Base-by-base conservation (phyloP, 2,329 filamentous ascomycete species). In the Paramyrothecium roridum region DNA sequence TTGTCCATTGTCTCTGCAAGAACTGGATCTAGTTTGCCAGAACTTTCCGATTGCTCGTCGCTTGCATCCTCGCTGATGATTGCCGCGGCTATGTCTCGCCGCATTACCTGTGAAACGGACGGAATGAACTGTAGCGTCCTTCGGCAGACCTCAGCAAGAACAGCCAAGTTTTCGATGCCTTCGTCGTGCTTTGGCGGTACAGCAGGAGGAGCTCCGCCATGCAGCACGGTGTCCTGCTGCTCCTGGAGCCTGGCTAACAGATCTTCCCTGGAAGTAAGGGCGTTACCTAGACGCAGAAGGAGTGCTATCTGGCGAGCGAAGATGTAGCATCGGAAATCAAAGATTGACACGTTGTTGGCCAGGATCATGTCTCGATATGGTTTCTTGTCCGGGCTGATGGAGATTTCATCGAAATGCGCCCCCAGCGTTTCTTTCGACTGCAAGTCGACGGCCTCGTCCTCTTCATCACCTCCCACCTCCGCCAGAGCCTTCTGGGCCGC, bases 261-360 rank as follows among this genome's bases (percentile, higher is more conserved):
- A 63, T 88, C 85, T 61, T 87, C 84, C 40, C 81, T 72, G 0
- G 84, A 83, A 2, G 83, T 85, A 71, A 75, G 82, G 0, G 84
- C 84, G 66, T 93, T 95, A n/a, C 90, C 92, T 1, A 96, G 81
- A 4, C 93, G 84, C 13, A 96, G 79, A 2, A 98, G 79, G 1
- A 99, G 75, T 3, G 89, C 84, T 59, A 96, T 85, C 65, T 99
- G 93, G 22, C 95, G 84, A 3, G 91, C 87, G 70, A 98, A 99
- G 13, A 99, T 86, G 69, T 99, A 99, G 63, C 89, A 91, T 51
- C 91, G 83, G 69, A 99, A 98, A 70, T 99, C 95, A 67, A 98
- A 97, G 3, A 96, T 80, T 0, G 95, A 99, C 37, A 99, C 96
- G 61, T 96, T 90, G 74, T 96, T 99, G 16, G 90, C 88, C 43